Evolutionary conservation across 2,329 filamentous ascomycete genomes (phyloP).

Genomic region (Paecilomyces sp.): DNA sequence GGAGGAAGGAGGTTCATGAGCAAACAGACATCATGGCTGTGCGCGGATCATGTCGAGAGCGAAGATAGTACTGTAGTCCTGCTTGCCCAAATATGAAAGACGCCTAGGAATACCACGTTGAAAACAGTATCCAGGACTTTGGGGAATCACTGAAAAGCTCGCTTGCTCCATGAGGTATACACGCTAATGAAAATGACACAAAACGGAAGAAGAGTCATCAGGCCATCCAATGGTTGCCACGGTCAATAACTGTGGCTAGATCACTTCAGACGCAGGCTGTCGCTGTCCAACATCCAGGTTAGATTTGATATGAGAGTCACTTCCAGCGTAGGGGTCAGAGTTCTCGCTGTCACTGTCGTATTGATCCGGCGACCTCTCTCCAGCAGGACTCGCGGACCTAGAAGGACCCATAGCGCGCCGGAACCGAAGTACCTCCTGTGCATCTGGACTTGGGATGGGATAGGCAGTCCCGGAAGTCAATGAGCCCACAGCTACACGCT

Average conservation of each 20-base stretch:
- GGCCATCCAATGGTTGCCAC: background rate
- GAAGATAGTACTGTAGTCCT: background rate
- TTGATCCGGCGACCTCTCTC: background rate
- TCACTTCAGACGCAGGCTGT: background rate
- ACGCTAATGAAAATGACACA: background rate
- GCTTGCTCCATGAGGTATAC: background rate
- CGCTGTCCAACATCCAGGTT: background rate
- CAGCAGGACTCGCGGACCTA: background rate
- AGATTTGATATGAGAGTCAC: background rate
- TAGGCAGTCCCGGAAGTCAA: constrained; percentile 26
- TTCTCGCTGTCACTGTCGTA: background rate
- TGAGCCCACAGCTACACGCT: constrained; percentile 21
- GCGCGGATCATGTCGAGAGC: background rate
- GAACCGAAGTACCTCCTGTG: constrained; percentile 22
- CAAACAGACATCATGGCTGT: background rate
- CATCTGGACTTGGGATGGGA: constrained; percentile 23
- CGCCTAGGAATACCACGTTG: background rate
- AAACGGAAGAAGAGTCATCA: background rate
- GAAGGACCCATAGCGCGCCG: constrained; percentile 9
- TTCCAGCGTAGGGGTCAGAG: background rate
- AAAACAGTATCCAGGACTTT: background rate
- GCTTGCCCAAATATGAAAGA: background rate
- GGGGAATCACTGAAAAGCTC: background rate
- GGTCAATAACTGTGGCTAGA: background rate
- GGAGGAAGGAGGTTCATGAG: background rate